These are phyloP conservation scores for Sarocladium oryzae DNA, from an alignment of 2,329 filamentous ascomycete genomes.

Conservation along the genomic window DNA sequence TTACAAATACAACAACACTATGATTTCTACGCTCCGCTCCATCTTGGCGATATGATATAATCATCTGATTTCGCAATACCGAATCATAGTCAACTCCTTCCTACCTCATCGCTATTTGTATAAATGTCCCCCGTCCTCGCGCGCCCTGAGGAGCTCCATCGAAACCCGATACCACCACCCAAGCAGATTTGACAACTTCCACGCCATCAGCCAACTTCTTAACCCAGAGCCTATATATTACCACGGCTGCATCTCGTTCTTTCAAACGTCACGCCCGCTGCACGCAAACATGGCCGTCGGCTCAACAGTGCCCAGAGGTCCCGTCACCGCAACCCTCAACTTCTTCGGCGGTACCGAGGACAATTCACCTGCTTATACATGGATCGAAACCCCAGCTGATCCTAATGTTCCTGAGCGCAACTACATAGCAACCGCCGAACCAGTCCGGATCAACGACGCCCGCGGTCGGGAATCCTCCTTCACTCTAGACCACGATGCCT, in stretches of 20 bases:
- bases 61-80: no score
- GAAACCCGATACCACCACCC: no score
- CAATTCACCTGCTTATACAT: conserved; percentile 55
- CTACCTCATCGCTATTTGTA: no score
- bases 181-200: no score
- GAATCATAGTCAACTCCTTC: no score
- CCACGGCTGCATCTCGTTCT: neutral
- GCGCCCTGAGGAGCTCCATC: no score
- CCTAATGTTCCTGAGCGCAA: conserved; percentile 59
- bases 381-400: conserved; percentile 55
- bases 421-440: conserved; percentile 43
- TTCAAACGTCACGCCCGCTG: no score
- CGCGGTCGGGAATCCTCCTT: conserved; percentile 63
- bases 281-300: neutral
- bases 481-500: conserved; percentile 67
- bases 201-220: no score
- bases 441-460: conserved; percentile 62
- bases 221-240: no score
- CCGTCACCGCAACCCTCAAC: conserved; percentile 55
- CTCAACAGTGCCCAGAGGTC: conserved; percentile 44
- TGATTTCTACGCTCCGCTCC: no score
- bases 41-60: neutral
- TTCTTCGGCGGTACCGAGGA: conserved; percentile 60
- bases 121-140: no score
- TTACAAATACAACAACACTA: neutral